Percentiles rank a stretch among this genome's conserved stretches.
Evolutionary conservation across 352 stramenopile genomes (phyloP).

Genomic region (Phytopythium vexans): DNA sequence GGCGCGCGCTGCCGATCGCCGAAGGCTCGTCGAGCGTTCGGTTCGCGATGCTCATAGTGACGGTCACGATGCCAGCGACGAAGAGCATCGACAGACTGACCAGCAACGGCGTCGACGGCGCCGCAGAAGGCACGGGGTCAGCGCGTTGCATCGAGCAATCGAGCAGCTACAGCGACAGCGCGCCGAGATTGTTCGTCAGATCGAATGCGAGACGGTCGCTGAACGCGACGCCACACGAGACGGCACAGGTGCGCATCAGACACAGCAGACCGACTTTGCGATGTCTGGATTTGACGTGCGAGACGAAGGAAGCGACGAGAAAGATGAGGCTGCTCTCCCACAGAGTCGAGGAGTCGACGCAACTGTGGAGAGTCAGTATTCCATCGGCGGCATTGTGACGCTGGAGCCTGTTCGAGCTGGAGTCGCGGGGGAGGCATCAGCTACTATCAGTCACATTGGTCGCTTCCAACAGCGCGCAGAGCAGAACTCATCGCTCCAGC

Average conservation of each 20-base stretch:
- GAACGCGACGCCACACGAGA: background rate
- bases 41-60: slow-evolving; percentile 14
- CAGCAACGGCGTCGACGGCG: slow-evolving; percentile 3
- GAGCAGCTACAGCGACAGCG: slow-evolving; percentile 37
- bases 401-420: slow-evolving; percentile 26
- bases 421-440: background rate
- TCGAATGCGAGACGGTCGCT: slow-evolving; percentile 26
- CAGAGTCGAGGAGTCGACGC: background rate
- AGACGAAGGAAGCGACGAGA: background rate
- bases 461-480: background rate
- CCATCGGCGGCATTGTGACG: slow-evolving; percentile 58
- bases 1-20: slow-evolving; percentile 20
- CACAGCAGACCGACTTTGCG: too few relatives aligned
- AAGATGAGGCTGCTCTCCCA: background rate
- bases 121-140: background rate
- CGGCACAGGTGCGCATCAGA: too few relatives aligned
- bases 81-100: slow-evolving; percentile 4
- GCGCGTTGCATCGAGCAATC: slow-evolving; percentile 34
- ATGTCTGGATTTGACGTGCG: background rate
- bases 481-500: background rate
- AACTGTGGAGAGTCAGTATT: slow-evolving; percentile 32
- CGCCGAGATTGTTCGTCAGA: slow-evolving; percentile 39
- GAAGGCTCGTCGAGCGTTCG: slow-evolving; percentile 32
- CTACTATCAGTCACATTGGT: background rate
- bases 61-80: background rate